A percentile compares a stretch with the other conserved stretches of the same genome.
Evolutionary conservation across 768 basidiomycete species (phyloP).

Genomic region (Cubamyces lactineus): DNA sequence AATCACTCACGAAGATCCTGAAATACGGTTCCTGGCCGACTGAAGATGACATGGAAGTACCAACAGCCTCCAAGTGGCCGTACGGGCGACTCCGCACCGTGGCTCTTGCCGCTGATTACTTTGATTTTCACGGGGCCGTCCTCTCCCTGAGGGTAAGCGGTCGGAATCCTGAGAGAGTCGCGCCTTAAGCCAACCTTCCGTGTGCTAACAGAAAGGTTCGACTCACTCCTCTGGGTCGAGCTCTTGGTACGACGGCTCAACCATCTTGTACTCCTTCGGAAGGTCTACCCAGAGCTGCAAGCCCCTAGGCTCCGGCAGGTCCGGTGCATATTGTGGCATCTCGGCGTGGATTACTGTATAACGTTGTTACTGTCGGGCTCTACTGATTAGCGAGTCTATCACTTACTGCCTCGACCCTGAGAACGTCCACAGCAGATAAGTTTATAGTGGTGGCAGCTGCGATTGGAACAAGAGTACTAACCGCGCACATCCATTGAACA

Average conservation of each 20-base stretch:
- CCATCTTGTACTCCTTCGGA: conserved; percentile 83
- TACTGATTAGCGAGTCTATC: too few relatives aligned
- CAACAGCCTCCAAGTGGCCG: conserved; percentile 91
- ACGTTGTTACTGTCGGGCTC: background rate
- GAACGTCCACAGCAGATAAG: too few relatives aligned
- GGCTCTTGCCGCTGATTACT: conserved; percentile 88
- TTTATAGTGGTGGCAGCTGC: too few relatives aligned
- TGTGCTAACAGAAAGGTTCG: background rate
- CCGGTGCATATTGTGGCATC: conserved; percentile 81
- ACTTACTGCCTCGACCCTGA: conserved; percentile 59
- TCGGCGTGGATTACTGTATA: conserved; percentile 69
- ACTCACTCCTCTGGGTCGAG: conserved; percentile 62
- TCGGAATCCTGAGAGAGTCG: conserved; percentile 56
- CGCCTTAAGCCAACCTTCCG: background rate
- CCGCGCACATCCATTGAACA: conserved; percentile 95
- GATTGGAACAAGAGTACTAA: conserved; percentile 37
- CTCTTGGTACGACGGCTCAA: conserved; percentile 86
- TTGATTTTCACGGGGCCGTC: conserved; percentile 73
- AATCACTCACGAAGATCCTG: conserved; percentile 74
- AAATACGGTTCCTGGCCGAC: conserved; percentile 65
- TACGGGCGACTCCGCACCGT: conserved; percentile 87
- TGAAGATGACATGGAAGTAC: conserved; percentile 83
- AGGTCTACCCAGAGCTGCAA: conserved; percentile 90
- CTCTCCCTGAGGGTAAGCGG: conserved; percentile 69
- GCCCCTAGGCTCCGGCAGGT: conserved; percentile 73